Percentiles rank a stretch among this genome's conserved stretches.
Evolutionary conservation across 495 filamentous ascomycete genomes (phyloP).

Genomic region (Rhypophila decipiens): DNA sequence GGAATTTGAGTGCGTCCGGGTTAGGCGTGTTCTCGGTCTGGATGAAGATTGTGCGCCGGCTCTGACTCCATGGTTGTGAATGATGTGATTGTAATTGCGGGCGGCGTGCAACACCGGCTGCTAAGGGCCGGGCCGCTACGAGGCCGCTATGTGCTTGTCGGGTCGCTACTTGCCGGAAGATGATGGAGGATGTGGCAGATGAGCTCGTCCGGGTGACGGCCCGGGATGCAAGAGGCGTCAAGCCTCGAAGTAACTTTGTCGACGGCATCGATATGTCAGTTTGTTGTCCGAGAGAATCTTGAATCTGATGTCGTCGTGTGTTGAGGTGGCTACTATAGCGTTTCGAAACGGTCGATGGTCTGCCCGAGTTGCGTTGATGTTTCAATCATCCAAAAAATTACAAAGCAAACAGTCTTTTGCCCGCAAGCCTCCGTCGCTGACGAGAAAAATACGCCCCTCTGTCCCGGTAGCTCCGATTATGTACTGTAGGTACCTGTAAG

Average conservation of each 20-base stretch:
- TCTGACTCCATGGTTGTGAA: conserved; percentile 5
- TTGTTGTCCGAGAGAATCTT: no score
- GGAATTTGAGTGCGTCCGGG: conserved; percentile 86
- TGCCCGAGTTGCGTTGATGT: no score
- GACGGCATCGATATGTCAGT: conserved; percentile 19
- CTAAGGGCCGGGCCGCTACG: background rate
- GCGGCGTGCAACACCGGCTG: conserved; percentile 6
- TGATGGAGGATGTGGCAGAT: conserved; percentile 13
- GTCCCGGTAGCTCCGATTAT: no score
- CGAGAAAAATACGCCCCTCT: no score
- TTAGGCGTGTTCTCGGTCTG: conserved; percentile 95
- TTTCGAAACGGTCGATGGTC: no score
- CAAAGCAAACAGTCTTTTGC: no score
- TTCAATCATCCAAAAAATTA: no score
- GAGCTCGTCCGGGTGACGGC: conserved; percentile 12
- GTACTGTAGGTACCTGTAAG: no score
- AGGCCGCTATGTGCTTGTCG: conserved; percentile 15
- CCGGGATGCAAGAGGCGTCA: conserved; percentile 20
- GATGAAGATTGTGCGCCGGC: conserved; percentile 80
- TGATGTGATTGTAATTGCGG: conserved; percentile 10
- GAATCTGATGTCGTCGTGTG: no score
- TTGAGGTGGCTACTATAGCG: no score
- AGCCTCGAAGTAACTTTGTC: conserved; percentile 19
- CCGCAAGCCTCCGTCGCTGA: no score
- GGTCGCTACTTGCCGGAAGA: conserved; percentile 12